Evolutionary conservation across 1,284 basidiomycete species (phyloP), one percentile per base, ranked within the genome.

Genomic region (Ustilago bromivora): DNA sequence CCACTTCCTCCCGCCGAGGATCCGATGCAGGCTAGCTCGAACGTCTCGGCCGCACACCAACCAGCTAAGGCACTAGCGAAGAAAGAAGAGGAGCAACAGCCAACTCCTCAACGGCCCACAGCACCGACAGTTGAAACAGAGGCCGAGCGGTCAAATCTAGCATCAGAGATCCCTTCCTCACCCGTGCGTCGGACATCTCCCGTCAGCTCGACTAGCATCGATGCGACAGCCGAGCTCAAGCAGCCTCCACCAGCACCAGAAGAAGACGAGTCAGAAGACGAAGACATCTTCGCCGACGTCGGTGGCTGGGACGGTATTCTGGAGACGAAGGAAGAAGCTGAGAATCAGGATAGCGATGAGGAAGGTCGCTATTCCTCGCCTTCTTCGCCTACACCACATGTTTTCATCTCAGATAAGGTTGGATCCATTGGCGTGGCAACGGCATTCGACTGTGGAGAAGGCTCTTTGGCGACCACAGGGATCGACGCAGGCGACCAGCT

Each of bases 261-360:
- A 31, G 49, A 23, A 28, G 46, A 51, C 23, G 38, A 57, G 7
- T 57, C 55, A 9, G 60, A 71, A 12, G 62, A 71, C 2, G 78
- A 88, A n/a, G 88, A 89, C 68, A 96, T 96, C 63, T 97, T 97
- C 85, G 93, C 91, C 1, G 94, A 89, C 58, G 94, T 90, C 1
- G 94, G 92, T 9, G 93, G 94, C 49, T 97, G 96, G 85, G 89
- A 91, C 59, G 93, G 92, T 55, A 83, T 90, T 8, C 67, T 62
- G 3, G 80, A 76, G 13, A 15, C 23, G 0, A 79, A 75, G 2
- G 79, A 71, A 11, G 78, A 76, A n/a, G 83, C 81, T 13, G 82
- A 80, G 11, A 78, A 77, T 15, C 70, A 78, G 2, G 82, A 83
- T 13, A 32, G 12, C 15, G n/a, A 72, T 32, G 49, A 51, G 12